These are phyloP conservation scores for Aspergillus sp. DNA, from an alignment of 2,329 filamentous ascomycete species.

Conservation along the genomic window DNA sequence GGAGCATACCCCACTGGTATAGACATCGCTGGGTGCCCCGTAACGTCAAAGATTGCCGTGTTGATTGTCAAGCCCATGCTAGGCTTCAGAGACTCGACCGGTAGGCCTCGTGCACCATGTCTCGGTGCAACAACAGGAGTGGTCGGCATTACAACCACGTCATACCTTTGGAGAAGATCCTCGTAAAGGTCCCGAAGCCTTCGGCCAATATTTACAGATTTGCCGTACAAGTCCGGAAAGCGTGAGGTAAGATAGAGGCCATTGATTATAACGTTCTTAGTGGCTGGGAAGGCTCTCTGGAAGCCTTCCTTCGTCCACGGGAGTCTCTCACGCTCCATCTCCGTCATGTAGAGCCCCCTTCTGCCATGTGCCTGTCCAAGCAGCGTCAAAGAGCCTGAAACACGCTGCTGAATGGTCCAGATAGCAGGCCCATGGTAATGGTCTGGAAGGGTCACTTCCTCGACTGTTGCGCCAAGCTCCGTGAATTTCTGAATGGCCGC, in stretches of 20 bases:
- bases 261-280: conserved; percentile 46
- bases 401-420: conserved; percentile 47
- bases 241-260: conserved; percentile 43
- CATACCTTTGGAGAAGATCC: conserved; percentile 41
- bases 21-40: conserved; percentile 58
- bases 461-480: conserved; percentile 52
- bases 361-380: conserved; percentile 49
- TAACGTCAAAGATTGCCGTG: conserved; percentile 59
- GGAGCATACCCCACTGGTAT: conserved; percentile 53
- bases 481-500: conserved; percentile 45
- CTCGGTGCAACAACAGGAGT: conserved; percentile 31
- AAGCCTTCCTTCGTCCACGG: conserved; percentile 53
- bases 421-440: conserved; percentile 50
- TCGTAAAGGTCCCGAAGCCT: conserved; percentile 44
- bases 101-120: conserved; percentile 26
- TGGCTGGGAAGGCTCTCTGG: conserved; percentile 49
- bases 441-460: conserved; percentile 53
- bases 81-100: conserved; percentile 32
- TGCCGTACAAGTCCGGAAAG: conserved; percentile 44
- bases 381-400: conserved; percentile 48
- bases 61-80: conserved; percentile 57
- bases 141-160: conserved; percentile 46
- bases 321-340: conserved; percentile 53
- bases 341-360: conserved; percentile 52
- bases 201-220: conserved; percentile 44